Base-by-base conservation (phyloP, 441 rosid species). In the Isatis lusitanica region DNA sequence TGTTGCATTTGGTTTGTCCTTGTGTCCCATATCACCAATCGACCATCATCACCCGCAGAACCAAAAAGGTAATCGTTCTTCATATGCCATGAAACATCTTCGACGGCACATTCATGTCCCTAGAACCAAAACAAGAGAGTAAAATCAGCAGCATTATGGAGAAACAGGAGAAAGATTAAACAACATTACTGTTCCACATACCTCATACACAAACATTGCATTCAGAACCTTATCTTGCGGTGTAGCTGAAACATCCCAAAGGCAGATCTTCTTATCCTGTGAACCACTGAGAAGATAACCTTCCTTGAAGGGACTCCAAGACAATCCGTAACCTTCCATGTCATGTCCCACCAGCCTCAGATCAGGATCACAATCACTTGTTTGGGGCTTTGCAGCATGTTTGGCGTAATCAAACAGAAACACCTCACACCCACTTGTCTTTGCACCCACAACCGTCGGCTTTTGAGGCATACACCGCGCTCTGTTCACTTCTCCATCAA, bases 381-480 rank as follows among this genome's bases (percentile, higher is more conserved):
- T 66, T 39, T 78, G 79, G 39, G 78, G 81, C 71, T 80, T 88
- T n/a, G 52, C 83, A 8, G 78, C 78, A 69, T 81, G 92, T 75
- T 86, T 91, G 53, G 79, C 68, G 76, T 77, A 83, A 79, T 92
- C 94, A 84, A 94, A 86, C 57, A 94, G 83, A 77, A 84, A 88
- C 65, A 92, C 93, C 70, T 92, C 96, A 35, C 79, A 82, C 18
- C 90, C 86, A 81, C 86, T 88, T 1, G 98, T 94, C 79, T 90
- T 92, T 3, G 93, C 90, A 74, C 84, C 96, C 15, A 92, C 79
- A 46, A 94, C 68, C 13, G 75, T 73, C 4, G 90, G 87, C 46
- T 86, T 90, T 66, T 92, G 98, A 0, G 95, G 97, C 98, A 94
- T 92, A 57, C 87, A 89, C 12, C 94, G 64, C 0, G 98, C 98